Percentiles rank a stretch among this genome's conserved stretches.
Evolutionary conservation across 768 basidiomycete species (phyloP).

Genomic region (Serendipita sp.): DNA sequence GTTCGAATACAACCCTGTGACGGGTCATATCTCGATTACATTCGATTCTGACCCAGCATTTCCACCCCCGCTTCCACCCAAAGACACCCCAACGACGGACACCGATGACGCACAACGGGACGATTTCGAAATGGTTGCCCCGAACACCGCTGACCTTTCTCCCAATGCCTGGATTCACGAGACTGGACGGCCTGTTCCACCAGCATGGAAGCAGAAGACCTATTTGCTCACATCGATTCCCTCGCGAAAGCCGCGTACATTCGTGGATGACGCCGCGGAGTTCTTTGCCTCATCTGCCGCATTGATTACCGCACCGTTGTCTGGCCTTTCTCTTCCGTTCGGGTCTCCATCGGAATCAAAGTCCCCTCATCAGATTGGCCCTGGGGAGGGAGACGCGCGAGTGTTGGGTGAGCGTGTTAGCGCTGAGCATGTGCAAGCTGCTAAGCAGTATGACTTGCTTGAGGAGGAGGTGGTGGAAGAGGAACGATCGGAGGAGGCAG

Average conservation of each 20-base stretch:
- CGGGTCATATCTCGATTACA: constrained; percentile 41
- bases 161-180: neutral
- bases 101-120: neutral
- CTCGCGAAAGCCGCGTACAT: constrained; percentile 45
- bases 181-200: constrained; percentile 19
- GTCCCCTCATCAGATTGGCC: neutral
- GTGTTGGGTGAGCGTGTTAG: neutral
- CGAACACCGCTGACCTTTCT: neutral
- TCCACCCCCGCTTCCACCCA: constrained; percentile 23
- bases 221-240: constrained; percentile 57
- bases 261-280: constrained; percentile 55
- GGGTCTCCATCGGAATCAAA: neutral
- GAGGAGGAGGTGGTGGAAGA: constrained; percentile 70
- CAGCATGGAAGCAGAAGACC: constrained; percentile 40
- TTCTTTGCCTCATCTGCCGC: constrained; percentile 33
- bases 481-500: constrained; percentile 62
- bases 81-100: neutral
- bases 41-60: constrained; percentile 54
- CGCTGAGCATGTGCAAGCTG: neutral
- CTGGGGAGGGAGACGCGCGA: neutral
- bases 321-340: constrained; percentile 26
- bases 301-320: constrained; percentile 43
- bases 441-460: constrained; percentile 43
- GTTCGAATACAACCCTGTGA: constrained; percentile 41
- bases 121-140: neutral